These are phyloP conservation scores for Phascolomyces articulosus DNA, from an alignment of 371 early-diverging fungal species.

Conservation along the genomic window DNA sequence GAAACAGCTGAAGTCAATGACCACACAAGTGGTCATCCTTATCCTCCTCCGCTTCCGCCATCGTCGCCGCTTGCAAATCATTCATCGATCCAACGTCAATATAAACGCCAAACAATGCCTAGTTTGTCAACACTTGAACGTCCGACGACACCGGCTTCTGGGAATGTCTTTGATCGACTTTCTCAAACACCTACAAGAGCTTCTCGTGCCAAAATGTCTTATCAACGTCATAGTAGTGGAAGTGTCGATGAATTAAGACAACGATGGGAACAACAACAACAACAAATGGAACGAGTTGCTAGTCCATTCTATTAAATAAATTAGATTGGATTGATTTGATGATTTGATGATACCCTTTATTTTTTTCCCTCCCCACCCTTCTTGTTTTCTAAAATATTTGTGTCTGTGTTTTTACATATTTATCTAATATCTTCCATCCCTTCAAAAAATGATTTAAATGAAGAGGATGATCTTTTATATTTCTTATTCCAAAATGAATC, in stretches of 20 bases:
- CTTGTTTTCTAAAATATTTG: no score
- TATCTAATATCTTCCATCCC: no score
- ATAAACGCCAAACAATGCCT: constrained; percentile 15
- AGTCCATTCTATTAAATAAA: constrained; percentile 9
- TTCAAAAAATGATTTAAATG: no score
- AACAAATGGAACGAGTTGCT: background rate
- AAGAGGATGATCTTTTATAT: no score
- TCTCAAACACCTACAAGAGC: constrained; percentile 50
- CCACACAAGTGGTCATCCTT: background rate
- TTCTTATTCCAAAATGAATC: no score
- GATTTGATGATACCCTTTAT: background rate
- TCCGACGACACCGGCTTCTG: constrained; percentile 30
- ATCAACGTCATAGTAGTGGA: constrained; percentile 27
- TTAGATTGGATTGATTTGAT: no score
- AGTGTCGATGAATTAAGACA: constrained; percentile 28
- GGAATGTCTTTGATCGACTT: constrained; percentile 47
- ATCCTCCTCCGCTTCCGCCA: constrained; percentile 22
- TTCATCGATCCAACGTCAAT: constrained; percentile 6
- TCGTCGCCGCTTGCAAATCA: constrained; percentile 25
- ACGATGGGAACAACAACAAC: constrained; percentile 20
- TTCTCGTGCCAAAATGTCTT: constrained; percentile 45
- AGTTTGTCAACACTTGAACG: background rate
- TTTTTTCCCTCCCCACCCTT: background rate
- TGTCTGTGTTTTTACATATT: no score
- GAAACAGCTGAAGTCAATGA: constrained; percentile 2